Evolutionary conservation across 495 filamentous ascomycete species (phyloP).

Genomic region (Chaetomium cochliodes): DNA sequence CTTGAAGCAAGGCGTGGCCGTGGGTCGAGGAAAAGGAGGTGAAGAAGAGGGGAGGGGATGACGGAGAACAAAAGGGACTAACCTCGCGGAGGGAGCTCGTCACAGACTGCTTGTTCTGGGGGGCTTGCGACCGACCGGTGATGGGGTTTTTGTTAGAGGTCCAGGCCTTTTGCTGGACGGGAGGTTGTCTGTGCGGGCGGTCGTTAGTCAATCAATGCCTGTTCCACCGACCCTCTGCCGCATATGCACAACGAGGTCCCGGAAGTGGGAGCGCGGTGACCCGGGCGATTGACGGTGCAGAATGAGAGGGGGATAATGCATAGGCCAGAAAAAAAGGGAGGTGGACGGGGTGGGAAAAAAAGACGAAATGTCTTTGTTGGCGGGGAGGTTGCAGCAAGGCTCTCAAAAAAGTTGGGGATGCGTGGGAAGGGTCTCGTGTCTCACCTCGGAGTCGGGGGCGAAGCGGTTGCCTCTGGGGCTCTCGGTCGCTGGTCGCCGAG

Average conservation of each 20-base stretch:
- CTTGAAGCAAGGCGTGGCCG: constrained; percentile 8
- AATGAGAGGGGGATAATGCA: constrained; percentile 8
- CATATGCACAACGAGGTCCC: constrained; percentile 13
- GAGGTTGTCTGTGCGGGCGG: constrained; percentile 40
- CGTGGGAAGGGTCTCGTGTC: constrained; percentile 34
- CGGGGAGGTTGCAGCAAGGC: constrained; percentile 21
- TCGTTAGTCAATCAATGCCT: constrained; percentile 25
- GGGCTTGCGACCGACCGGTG: constrained; percentile 37
- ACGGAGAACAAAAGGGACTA: constrained; percentile 12
- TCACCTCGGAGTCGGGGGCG: constrained; percentile 37
- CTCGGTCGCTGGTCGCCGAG: constrained; percentile 34
- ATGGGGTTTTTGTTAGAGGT: constrained; percentile 41
- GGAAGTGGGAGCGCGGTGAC: not conserved
- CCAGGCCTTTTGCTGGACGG: constrained; percentile 43
- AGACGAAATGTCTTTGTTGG: constrained; percentile 28
- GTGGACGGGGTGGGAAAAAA: not conserved
- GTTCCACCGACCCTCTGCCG: not conserved
- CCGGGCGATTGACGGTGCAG: constrained; percentile 4
- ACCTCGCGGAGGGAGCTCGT: constrained; percentile 40
- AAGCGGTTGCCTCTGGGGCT: constrained; percentile 27
- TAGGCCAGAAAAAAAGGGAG: constrained; percentile 1
- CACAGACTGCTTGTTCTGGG: constrained; percentile 33
- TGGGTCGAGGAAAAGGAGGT: not conserved
- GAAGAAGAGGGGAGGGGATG: constrained; percentile 11
- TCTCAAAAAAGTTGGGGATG: constrained; percentile 26